Base-by-base conservation (phyloP, 371 early-diverging fungal species). In the Basidiobolus meristosporus region DNA sequence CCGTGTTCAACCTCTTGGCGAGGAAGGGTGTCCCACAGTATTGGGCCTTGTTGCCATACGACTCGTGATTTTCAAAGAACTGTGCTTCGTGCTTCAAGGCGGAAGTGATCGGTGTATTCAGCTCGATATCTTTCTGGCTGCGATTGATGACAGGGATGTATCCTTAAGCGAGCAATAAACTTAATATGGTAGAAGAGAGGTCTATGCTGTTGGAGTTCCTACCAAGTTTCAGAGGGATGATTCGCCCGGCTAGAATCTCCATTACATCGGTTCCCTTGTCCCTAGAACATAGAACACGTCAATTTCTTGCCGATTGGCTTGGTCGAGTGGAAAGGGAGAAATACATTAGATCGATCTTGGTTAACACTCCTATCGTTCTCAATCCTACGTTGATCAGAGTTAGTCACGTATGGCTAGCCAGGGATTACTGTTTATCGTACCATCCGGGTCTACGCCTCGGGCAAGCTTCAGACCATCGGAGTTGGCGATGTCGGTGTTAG, bases 311-410 rank as follows among this genome's bases (percentile, higher is more conserved):
- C n/a, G n/a, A n/a, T n/a, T n/a, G n/a, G n/a, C n/a, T n/a, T n/a
- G n/a, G n/a, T n/a, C n/a, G n/a, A n/a, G n/a, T n/a, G n/a, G n/a
- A n/a, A n/a, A n/a, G n/a, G n/a, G n/a, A n/a, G n/a, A n/a, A n/a
- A n/a, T n/a, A n/a, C n/a, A 99, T 98, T 44, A 98, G 62, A 61
- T 99, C 99, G 29, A 99, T 76, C 60, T 99, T 99, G 42, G 99
- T 99, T 52, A 99, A 60, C 16, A 99, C 98, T 53, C 99, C 99
- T 42, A 99, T 82, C 2, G 99, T 99, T 34, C 99, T 73, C n/a
- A n/a, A n/a, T n/a, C n/a, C n/a, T n/a, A n/a, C n/a, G n/a, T n/a
- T n/a, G n/a, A n/a, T n/a, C n/a, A n/a, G n/a, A n/a, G n/a, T n/a
- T n/a, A n/a, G n/a, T n/a, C n/a, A n/a, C n/a, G n/a, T n/a, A n/a